Base-by-base conservation (phyloP, 371 early-diverging fungal species). In the Smittium mucronatum region DNA sequence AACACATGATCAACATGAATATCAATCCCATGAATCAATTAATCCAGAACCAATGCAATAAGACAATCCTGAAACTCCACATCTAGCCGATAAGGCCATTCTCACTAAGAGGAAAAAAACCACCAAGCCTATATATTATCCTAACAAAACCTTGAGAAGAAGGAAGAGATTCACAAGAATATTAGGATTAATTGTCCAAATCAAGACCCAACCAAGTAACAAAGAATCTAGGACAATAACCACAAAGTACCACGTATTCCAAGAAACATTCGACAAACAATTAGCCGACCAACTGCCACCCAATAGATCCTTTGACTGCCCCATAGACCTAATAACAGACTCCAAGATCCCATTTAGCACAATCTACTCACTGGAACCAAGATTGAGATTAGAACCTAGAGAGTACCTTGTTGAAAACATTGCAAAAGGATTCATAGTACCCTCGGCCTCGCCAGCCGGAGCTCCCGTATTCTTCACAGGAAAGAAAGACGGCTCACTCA, bases 401-500 rank as follows among this genome's bases (percentile, higher is more conserved):
- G 31, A 25, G 0, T 69, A 74, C 35, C 28, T 75, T 0, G 26
- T 28, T 1, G 64, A 72, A 2, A 58, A 68, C 21, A 21, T 64
- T 25, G 64, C 61, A 1, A 25, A 36, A 0, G 74, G 68, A 1
- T 33, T 72, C 0, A 77, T 77, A 32, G 29, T 36, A 0, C 72
- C 73, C 0, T 36, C 58, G 2, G 63, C 64, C 16, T 75, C 77
- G 1, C 21, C 36, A 32, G 75, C 63, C 34, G 66, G 73, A 8
- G 66, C 74, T 0, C 84, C 83, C 1, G 69, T 81, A 1, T 71
- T 82, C 33, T 82, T 83, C 69, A 81, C 79, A 0, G 71, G 67
- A 26, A 83, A 86, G 72, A 78, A 82, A 30, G 81, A 83, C 58
- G 82, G 83, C 0, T 33, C 70, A 0, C 31, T 83, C 1, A 75